Percentiles rank a stretch among this genome's conserved stretches.
These are phyloP conservation scores for Exophiala oligosperma DNA, from an alignment of 2,329 filamentous ascomycete genomes.

Conservation along the genomic window DNA sequence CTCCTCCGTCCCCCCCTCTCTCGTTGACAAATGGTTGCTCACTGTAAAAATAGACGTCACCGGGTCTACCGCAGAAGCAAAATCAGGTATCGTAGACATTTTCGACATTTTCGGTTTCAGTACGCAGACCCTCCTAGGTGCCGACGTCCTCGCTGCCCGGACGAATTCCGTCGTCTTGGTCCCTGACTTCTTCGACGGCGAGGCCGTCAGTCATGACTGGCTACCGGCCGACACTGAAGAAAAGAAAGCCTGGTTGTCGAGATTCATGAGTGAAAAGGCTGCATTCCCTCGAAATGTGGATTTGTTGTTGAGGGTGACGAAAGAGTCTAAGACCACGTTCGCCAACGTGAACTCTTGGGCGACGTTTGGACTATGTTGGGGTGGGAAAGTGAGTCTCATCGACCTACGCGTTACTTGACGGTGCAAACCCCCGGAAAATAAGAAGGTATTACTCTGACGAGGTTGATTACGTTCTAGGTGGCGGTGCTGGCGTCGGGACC, in stretches of 20 bases:
- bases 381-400: conserved; percentile 39
- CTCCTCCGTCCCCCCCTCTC: too few species aligned
- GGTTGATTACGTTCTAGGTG: not conserved
- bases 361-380: conserved; percentile 68
- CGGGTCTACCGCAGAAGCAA: conserved; percentile 37
- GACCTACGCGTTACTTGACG: too few species aligned
- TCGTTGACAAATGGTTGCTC: not conserved
- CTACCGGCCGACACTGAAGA: too few species aligned
- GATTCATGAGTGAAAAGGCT: conserved; percentile 56
- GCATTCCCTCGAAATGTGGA: conserved; percentile 32
- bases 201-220: conserved; percentile 46
- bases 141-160: conserved; percentile 51
- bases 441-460: too few species aligned
- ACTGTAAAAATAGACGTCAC: conserved; percentile 20
- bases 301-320: conserved; percentile 36
- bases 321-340: conserved; percentile 54
- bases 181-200: conserved; percentile 33
- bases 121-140: conserved; percentile 55
- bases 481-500: not conserved
- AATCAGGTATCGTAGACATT: conserved; percentile 49
- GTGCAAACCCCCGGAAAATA: too few species aligned
- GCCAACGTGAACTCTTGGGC: conserved; percentile 60
- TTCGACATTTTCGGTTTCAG: conserved; percentile 59
- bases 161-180: too few species aligned
- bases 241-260: too few species aligned